Conservation (phyloP, 192 early-diverging fungal genomes). For the Coemansia furcata region DNA sequence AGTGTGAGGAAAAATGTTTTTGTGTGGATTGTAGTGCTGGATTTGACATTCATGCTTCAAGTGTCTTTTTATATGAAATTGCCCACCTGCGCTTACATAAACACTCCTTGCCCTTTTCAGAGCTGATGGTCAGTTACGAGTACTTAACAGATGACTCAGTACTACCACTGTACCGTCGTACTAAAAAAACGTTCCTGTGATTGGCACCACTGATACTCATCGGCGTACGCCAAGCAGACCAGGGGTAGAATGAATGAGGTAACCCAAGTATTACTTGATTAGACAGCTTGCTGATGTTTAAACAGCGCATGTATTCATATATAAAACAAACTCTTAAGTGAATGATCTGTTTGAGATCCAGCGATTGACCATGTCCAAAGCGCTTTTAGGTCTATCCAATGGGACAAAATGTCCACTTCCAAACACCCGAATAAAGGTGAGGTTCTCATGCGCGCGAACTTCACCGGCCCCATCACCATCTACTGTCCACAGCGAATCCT, state of each 20-base stretch:
- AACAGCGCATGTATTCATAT: neutral
- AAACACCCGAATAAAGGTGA: slow-evolving; percentile 85
- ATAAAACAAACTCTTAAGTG: neutral
- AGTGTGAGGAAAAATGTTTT: no score
- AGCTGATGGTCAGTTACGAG: no score
- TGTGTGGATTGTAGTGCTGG: no score
- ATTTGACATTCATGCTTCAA: neutral
- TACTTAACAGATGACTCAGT: no score
- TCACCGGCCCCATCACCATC: slow-evolving; percentile 61
- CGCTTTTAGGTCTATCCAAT: slow-evolving; percentile 82
- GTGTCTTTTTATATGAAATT: no score
- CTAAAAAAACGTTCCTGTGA: no score
- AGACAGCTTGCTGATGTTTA: no score
- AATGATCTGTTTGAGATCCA: slow-evolving; percentile 62
- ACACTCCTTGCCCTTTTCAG: no score
- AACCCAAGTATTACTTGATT: no score
- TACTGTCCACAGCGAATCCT: slow-evolving; percentile 70
- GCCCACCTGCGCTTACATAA: no score
- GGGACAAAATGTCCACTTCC: slow-evolving; percentile 90
- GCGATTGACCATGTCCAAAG: slow-evolving; percentile 82
- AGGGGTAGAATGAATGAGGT: no score
- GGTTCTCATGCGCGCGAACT: slow-evolving; percentile 63
- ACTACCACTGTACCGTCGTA: no score
- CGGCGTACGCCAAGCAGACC: neutral
- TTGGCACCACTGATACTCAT: neutral